Conservation (phyloP, 2,329 filamentous ascomycete genomes). For the Ophiostoma triangulosporum region DNA sequence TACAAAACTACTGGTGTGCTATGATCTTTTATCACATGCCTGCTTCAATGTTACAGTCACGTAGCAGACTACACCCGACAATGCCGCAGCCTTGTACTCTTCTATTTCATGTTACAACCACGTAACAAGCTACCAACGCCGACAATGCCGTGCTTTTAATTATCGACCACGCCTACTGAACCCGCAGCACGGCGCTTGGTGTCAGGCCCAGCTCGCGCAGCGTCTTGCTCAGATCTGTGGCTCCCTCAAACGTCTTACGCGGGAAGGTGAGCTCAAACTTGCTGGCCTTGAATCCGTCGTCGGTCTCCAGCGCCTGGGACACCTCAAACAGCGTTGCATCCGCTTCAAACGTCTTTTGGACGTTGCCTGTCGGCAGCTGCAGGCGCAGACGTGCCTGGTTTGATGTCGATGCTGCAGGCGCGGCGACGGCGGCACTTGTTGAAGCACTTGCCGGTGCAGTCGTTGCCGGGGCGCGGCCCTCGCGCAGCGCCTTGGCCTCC, state of each 20-base stretch:
- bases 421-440: constrained; percentile 29
- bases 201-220: constrained; percentile 84
- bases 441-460: constrained; percentile 26
- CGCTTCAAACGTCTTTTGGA: constrained; percentile 78
- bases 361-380: constrained; percentile 53
- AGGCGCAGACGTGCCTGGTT: constrained; percentile 71
- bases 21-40: too few relatives aligned
- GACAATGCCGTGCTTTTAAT: too few relatives aligned
- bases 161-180: too few relatives aligned
- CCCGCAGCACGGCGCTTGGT: constrained; percentile 67
- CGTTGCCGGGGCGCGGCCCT: constrained; percentile 42
- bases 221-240: constrained; percentile 71
- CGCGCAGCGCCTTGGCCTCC: constrained; percentile 70
- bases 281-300: constrained; percentile 55
- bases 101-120: not conserved
- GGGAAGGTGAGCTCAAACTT: constrained; percentile 83
- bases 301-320: constrained; percentile 57
- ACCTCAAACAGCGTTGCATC: constrained; percentile 92
- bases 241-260: constrained; percentile 59
- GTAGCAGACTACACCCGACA: too few relatives aligned
- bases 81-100: not conserved
- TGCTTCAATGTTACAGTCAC: too few relatives aligned
- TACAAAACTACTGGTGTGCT: constrained; percentile 6
- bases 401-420: constrained; percentile 47
- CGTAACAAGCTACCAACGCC: too few relatives aligned